Percentiles rank a stretch among this genome's conserved stretches.
Conservation (phyloP, 2,329 filamentous ascomycete genomes). For the Xylariales sp. region DNA sequence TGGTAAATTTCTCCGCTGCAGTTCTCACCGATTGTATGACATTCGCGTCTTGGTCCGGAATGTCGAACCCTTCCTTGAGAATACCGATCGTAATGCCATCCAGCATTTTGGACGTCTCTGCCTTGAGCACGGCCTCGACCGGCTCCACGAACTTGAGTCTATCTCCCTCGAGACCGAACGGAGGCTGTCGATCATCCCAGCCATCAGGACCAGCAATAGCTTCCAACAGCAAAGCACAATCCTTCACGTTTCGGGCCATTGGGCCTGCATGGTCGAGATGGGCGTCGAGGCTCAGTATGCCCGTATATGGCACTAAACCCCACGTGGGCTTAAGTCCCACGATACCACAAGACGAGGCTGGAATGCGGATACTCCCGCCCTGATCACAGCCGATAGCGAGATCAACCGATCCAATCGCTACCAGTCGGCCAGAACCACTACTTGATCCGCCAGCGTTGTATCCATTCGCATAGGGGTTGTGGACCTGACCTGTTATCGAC, state of each 20-base stretch:
- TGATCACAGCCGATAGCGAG: constrained; percentile 30
- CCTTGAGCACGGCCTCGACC: neutral
- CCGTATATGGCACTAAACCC: constrained; percentile 30
- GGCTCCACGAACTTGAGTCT: constrained; percentile 10
- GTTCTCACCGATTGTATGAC: constrained; percentile 19
- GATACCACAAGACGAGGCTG: constrained; percentile 25
- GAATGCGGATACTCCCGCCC: constrained; percentile 29
- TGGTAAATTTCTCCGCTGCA: constrained; percentile 21
- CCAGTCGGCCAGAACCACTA: constrained; percentile 37
- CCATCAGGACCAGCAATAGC: constrained; percentile 27
- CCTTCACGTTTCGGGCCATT: constrained; percentile 22
- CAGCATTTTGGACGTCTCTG: constrained; percentile 7
- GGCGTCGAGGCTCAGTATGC: constrained; percentile 24
- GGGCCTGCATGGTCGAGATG: constrained; percentile 28
- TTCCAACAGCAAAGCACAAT: constrained; percentile 26
- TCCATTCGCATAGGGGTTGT: constrained; percentile 40
- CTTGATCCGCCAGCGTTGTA: constrained; percentile 45
- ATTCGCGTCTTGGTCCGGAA: constrained; percentile 18
- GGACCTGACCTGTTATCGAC: constrained; percentile 39
- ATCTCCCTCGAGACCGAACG: constrained; percentile 14
- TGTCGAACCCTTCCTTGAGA: constrained; percentile 23
- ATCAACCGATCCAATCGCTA: constrained; percentile 29
- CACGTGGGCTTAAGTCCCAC: constrained; percentile 29
- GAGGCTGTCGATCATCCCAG: constrained; percentile 27
- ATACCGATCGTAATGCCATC: constrained; percentile 26